phyloP scores from a whole-genome alignment of 345 rosid species.

The Iberis pinnata region DNA sequence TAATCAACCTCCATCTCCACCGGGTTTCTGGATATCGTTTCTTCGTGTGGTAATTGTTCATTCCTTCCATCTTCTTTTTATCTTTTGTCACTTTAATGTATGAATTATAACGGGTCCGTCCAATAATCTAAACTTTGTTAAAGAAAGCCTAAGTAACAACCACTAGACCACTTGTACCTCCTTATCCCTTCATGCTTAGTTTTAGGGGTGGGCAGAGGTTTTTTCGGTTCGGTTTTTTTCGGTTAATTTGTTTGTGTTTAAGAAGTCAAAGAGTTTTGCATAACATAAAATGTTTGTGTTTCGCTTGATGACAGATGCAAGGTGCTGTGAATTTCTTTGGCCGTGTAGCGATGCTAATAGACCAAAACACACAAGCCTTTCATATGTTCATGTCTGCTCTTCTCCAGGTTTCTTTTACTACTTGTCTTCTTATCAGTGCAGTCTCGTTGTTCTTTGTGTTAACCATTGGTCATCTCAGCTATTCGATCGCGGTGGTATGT shows the following conservation, averaged over 20 bases:
- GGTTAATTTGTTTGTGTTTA: too few species aligned
- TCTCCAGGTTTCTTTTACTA: conserved; percentile 63
- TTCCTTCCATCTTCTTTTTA: too few species aligned
- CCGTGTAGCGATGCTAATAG: conserved; percentile 67
- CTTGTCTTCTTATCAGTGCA: background rate
- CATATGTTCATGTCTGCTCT: conserved; percentile 90
- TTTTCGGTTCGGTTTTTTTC: too few species aligned
- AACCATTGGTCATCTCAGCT: conserved; percentile 51
- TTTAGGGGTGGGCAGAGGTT: too few species aligned
- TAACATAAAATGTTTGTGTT: conserved; percentile 2
- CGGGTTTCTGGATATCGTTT: conserved; percentile 97
- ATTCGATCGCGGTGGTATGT: conserved; percentile 73
- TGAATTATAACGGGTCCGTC: too few species aligned
- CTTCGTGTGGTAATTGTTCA: conserved; percentile 59
- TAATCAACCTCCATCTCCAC: conserved; percentile 84
- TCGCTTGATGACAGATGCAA: conserved; percentile 56
- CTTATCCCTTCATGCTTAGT: too few species aligned
- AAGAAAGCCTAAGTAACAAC: too few species aligned
- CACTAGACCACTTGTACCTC: too few species aligned
- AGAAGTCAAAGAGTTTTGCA: background rate
- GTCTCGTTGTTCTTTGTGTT: background rate
- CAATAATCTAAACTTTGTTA: too few species aligned
- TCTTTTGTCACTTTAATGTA: too few species aligned
- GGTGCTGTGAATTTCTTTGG: conserved; percentile 80
- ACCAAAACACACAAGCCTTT: conserved; percentile 84